Percentiles rank a stretch among this genome's conserved stretches.
Conservation (phyloP, 805 yeast genomes). For the Brettanomyces nanus region DNA sequence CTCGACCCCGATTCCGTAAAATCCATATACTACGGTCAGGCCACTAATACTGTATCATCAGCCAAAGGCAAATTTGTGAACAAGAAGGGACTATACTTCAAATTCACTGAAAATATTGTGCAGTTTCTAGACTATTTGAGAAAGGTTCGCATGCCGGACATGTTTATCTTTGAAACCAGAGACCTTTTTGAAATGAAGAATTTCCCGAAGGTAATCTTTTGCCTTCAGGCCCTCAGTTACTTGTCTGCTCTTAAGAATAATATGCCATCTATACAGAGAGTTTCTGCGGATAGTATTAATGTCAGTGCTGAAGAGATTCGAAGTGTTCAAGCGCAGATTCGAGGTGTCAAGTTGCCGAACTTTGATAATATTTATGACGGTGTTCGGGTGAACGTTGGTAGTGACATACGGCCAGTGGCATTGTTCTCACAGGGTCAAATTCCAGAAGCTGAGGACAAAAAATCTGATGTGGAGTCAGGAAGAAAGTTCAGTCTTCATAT, state of each 20-base stretch:
- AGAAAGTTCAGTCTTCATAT: neutral
- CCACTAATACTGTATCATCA: slow-evolving; percentile 10
- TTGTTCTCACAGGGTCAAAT: slow-evolving; percentile 8
- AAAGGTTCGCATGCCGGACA: slow-evolving; percentile 69
- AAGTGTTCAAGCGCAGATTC: slow-evolving; percentile 59
- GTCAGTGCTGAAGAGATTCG: slow-evolving; percentile 65
- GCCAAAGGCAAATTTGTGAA: slow-evolving; percentile 18
- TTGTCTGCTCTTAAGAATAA: slow-evolving; percentile 51
- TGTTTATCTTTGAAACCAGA: slow-evolving; percentile 84
- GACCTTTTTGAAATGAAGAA: slow-evolving; percentile 89
- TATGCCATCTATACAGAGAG: slow-evolving; percentile 53
- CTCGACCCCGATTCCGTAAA: slow-evolving; percentile 60
- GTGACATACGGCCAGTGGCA: slow-evolving; percentile 16
- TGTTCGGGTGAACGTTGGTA: slow-evolving; percentile 25
- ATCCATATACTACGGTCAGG: slow-evolving; percentile 44
- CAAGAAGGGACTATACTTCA: slow-evolving; percentile 53
- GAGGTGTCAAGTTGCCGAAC: slow-evolving; percentile 68
- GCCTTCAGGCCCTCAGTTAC: slow-evolving; percentile 81
- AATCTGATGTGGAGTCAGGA: neutral
- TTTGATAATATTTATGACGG: slow-evolving; percentile 41
- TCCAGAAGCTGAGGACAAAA: neutral
- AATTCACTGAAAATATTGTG: slow-evolving; percentile 89
- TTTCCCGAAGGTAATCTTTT: slow-evolving; percentile 88
- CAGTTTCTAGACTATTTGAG: slow-evolving; percentile 66
- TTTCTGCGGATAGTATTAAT: slow-evolving; percentile 48